phyloP scores from a whole-genome alignment of 1,139 yeast species.

The Candida neerlandica region DNA sequence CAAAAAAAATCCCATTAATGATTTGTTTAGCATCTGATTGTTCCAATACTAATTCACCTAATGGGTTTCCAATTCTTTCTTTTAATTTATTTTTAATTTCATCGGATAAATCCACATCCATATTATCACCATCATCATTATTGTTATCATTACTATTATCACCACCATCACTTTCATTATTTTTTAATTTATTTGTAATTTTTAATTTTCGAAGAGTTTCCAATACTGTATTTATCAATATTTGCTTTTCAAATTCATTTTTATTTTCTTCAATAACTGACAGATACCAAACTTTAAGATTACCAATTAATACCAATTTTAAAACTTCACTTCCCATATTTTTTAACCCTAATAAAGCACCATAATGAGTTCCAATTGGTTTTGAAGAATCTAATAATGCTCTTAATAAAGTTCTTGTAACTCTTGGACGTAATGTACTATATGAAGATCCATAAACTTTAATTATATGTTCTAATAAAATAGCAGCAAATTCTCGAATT shows the following conservation, averaged over 20 bases:
- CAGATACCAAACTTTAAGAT: constrained; percentile 76
- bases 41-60: constrained; percentile 53
- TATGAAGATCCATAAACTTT: constrained; percentile 82
- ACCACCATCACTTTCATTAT: constrained; percentile 23
- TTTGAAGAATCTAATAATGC: constrained; percentile 81
- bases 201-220: constrained; percentile 54
- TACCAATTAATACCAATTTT: constrained; percentile 81
- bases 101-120: constrained; percentile 41
- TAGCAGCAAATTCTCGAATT: constrained; percentile 86
- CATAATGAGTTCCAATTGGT: constrained; percentile 89
- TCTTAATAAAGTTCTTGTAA: constrained; percentile 86
- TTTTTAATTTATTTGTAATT: constrained; percentile 22
- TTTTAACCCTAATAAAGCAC: constrained; percentile 82
- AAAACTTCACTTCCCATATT: constrained; percentile 89
- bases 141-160: constrained; percentile 17
- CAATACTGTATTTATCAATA: constrained; percentile 53
- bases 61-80: constrained; percentile 62
- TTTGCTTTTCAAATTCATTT: constrained; percentile 44
- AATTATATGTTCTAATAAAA: constrained; percentile 75
- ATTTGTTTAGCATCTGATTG: constrained; percentile 59
- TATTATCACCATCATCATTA: constrained; percentile 25
- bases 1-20: constrained; percentile 75
- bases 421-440: constrained; percentile 89
- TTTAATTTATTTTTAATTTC: constrained; percentile 49
- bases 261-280: constrained; percentile 48